A percentile compares a stretch with the other conserved stretches of the same genome.
Conservation (phyloP, 2,329 filamentous ascomycete genomes). For the Colletotrichum shisoi region DNA sequence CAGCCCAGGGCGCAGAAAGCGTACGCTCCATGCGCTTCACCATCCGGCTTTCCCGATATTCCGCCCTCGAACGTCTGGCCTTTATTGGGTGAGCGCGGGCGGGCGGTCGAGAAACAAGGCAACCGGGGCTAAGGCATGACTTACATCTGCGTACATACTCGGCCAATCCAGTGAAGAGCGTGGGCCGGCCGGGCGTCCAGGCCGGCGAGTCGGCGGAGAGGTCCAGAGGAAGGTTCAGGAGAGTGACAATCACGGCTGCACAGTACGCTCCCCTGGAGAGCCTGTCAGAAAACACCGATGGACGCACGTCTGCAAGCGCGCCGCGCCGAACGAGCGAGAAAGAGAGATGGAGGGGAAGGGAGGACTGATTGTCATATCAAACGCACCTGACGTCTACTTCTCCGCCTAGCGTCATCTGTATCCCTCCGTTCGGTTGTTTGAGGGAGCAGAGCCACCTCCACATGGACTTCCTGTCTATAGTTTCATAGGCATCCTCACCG, state of each 20-base stretch:
- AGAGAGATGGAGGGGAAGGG: not conserved
- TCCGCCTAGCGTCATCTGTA: slow-evolving; percentile 83
- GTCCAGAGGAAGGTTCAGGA: slow-evolving; percentile 83
- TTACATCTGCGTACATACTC: slow-evolving; percentile 83
- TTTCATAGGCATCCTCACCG: slow-evolving; percentile 73
- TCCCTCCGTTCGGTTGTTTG: slow-evolving; percentile 90
- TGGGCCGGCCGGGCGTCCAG: slow-evolving; percentile 66
- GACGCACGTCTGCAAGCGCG: not conserved
- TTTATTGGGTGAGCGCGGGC: slow-evolving; percentile 47
- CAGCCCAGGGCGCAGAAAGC: slow-evolving; percentile 93
- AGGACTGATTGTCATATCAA: not conserved
- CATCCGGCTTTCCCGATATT: slow-evolving; percentile 82
- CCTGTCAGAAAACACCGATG: slow-evolving; percentile 31
- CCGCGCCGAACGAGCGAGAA: slow-evolving; percentile 3
- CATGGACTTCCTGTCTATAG: slow-evolving; percentile 83
- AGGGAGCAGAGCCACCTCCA: slow-evolving; percentile 89
- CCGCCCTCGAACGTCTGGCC: slow-evolving; percentile 96
- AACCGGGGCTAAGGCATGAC: slow-evolving; percentile 47
- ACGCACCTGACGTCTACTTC: slow-evolving; percentile 89
- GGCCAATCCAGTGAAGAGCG: slow-evolving; percentile 75
- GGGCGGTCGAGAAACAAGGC: slow-evolving; percentile 6
- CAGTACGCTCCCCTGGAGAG: slow-evolving; percentile 83
- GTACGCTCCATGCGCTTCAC: slow-evolving; percentile 95
- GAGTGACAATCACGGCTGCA: slow-evolving; percentile 81
- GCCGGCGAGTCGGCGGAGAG: slow-evolving; percentile 77